A percentile compares a stretch with the other conserved stretches of the same genome.
Conservation (phyloP, 805 yeast genomes). For the Brettanomyces sp. region DNA sequence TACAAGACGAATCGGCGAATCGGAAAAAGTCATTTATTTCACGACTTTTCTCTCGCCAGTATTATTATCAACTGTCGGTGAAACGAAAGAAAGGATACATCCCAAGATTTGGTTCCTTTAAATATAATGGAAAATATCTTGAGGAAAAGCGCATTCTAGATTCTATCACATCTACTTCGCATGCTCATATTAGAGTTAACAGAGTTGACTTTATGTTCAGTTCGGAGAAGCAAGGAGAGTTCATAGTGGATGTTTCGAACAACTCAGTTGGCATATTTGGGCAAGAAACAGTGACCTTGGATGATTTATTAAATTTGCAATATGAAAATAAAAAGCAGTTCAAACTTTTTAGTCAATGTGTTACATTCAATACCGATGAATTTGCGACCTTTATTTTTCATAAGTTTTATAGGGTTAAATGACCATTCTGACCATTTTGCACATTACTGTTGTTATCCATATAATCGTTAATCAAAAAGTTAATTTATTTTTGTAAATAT, state of each 20-base stretch:
- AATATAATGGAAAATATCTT: constrained; percentile 66
- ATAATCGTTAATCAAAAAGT: too few relatives aligned
- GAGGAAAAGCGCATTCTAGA: constrained; percentile 32
- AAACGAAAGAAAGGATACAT: constrained; percentile 55
- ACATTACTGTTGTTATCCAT: too few relatives aligned
- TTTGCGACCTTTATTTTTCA: constrained; percentile 62
- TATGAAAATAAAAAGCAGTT: constrained; percentile 53
- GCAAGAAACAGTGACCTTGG: constrained; percentile 49
- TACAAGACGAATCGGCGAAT: constrained; percentile 37
- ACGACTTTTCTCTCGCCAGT: constrained; percentile 59
- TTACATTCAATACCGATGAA: constrained; percentile 57
- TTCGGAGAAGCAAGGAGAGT: constrained; percentile 64
- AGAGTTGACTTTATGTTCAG: constrained; percentile 68
- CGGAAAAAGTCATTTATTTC: constrained; percentile 28
- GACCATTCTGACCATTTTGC: too few relatives aligned
- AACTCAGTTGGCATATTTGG: constrained; percentile 20
- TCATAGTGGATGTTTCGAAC: constrained; percentile 65
- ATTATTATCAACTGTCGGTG: constrained; percentile 63
- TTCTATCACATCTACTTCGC: constrained; percentile 26
- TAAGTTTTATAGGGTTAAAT: constrained; percentile 52
- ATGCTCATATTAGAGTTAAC: constrained; percentile 19
- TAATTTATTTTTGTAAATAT: too few relatives aligned
- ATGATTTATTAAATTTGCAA: constrained; percentile 63
- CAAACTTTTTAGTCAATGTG: constrained; percentile 58
- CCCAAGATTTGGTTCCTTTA: constrained; percentile 70